A percentile compares a stretch with the other conserved stretches of the same genome.
These are phyloP conservation scores for Glycine latifolia DNA, from an alignment of 306 rosid genomes.

Conservation along the genomic window DNA sequence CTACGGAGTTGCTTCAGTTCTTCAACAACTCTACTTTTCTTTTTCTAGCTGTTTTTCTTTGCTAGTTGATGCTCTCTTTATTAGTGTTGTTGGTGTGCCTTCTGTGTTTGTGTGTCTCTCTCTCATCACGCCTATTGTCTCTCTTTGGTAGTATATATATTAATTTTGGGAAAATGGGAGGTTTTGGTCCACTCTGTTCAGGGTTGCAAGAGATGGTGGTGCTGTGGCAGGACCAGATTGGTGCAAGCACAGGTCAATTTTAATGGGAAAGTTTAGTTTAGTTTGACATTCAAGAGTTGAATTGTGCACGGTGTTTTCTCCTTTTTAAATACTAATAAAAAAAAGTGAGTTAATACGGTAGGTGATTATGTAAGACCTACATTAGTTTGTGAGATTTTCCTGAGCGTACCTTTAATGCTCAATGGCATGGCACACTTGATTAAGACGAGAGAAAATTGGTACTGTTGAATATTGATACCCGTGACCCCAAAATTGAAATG, in stretches of 20 bases:
- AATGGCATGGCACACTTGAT: constrained; percentile 18
- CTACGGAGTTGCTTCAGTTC: constrained; percentile 43
- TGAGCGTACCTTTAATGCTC: background rate
- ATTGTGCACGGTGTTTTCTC: background rate
- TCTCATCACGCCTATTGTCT: constrained; percentile 19
- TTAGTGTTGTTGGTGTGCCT: constrained; percentile 31
- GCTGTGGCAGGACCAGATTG: constrained; percentile 45
- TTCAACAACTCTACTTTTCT: constrained; percentile 20
- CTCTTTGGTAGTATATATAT: constrained; percentile 14
- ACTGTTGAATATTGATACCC: background rate
- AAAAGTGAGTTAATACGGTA: background rate
- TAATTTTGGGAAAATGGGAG: constrained; percentile 38
- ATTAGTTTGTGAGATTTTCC: background rate
- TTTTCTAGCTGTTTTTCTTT: background rate
- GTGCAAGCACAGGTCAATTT: constrained; percentile 34
- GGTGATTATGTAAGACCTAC: background rate
- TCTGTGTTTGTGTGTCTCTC: background rate
- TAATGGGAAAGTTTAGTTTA: constrained; percentile 11
- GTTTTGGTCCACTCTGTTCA: constrained; percentile 35
- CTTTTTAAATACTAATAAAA: background rate
- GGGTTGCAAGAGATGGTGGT: constrained; percentile 34
- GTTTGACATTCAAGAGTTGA: constrained; percentile 31
- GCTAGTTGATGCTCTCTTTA: constrained; percentile 47
- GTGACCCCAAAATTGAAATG: background rate
- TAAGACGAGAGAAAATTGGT: background rate